Evolutionary conservation across 805 yeast genomes (phyloP).

Genomic region (Pachysolen tannophilus): DNA sequence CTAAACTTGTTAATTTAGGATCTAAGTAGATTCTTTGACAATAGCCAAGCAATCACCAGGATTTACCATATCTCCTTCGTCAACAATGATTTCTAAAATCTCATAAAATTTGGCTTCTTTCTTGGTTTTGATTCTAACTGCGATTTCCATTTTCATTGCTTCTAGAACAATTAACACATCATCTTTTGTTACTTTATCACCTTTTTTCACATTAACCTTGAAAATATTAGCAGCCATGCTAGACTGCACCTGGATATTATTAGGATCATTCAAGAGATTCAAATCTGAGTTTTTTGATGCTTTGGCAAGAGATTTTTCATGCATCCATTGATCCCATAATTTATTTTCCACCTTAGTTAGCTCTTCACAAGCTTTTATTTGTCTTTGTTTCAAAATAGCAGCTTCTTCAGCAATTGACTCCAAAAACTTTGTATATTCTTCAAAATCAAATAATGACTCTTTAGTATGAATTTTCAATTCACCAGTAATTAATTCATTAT

Average conservation of each 20-base stretch:
- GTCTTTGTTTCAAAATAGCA: slow-evolving; percentile 12
- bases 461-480: slow-evolving; percentile 19
- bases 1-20: too few species aligned
- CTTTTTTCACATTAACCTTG: slow-evolving; percentile 19
- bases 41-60: slow-evolving; percentile 19
- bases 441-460: slow-evolving; percentile 24
- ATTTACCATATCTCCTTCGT: slow-evolving; percentile 24
- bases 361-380: slow-evolving; percentile 11
- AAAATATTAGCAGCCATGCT: slow-evolving; percentile 26
- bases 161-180: slow-evolving; percentile 21
- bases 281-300: slow-evolving; percentile 12
- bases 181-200: slow-evolving; percentile 13
- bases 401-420: slow-evolving; percentile 20
- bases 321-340: slow-evolving; percentile 16
- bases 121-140: slow-evolving; percentile 17
- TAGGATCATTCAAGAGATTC: slow-evolving; percentile 17
- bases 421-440: slow-evolving; percentile 20
- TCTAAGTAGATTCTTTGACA: too few species aligned
- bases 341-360: slow-evolving; percentile 13
- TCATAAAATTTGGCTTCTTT: slow-evolving; percentile 12
- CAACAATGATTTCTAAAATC: slow-evolving; percentile 19
- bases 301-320: slow-evolving; percentile 17
- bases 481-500: slow-evolving; percentile 22
- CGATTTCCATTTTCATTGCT: slow-evolving; percentile 30
- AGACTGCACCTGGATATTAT: slow-evolving; percentile 15